Conservation (phyloP, 768 basidiomycete genomes). For the Crepidotus variabilis region DNA sequence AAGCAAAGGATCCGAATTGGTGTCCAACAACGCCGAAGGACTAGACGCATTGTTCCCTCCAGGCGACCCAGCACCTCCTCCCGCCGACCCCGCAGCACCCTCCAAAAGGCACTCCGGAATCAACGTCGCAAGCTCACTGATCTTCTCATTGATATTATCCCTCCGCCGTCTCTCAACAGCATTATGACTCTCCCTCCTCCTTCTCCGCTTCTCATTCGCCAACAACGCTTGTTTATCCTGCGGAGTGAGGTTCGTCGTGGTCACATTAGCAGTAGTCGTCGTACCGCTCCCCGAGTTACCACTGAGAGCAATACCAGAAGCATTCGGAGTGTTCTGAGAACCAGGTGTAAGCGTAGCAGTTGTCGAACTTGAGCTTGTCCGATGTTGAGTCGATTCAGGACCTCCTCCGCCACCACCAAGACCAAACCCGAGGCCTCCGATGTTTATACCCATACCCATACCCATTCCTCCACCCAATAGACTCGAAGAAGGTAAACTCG, state of each 20-base stretch:
- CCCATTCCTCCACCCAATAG: background rate
- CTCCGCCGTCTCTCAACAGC: slow-evolving; percentile 84
- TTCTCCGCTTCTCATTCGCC: slow-evolving; percentile 78
- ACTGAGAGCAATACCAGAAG: too few species aligned
- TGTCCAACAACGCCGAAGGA: slow-evolving; percentile 11
- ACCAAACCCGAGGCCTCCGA: background rate
- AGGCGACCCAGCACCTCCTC: slow-evolving; percentile 3
- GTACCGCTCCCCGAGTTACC: background rate
- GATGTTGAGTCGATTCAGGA: background rate
- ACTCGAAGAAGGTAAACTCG: background rate
- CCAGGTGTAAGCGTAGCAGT: background rate
- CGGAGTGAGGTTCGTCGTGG: background rate
- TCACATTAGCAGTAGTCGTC: background rate
- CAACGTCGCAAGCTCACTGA: slow-evolving; percentile 82
- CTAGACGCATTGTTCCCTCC: background rate
- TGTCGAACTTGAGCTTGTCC: background rate
- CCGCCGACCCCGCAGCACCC: slow-evolving; percentile 21
- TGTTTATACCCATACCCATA: slow-evolving; percentile 11
- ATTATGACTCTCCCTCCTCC: slow-evolving; percentile 85
- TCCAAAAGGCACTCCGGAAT: slow-evolving; percentile 87
- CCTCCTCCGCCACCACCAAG: background rate
- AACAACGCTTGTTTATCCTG: slow-evolving; percentile 51
- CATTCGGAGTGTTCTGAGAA: background rate
- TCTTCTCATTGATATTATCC: slow-evolving; percentile 96
- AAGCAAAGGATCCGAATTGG: slow-evolving; percentile 9